Evolutionary conservation across 257 asterid genomes (phyloP).

Genomic region (Solanum megistacrolobum): DNA sequence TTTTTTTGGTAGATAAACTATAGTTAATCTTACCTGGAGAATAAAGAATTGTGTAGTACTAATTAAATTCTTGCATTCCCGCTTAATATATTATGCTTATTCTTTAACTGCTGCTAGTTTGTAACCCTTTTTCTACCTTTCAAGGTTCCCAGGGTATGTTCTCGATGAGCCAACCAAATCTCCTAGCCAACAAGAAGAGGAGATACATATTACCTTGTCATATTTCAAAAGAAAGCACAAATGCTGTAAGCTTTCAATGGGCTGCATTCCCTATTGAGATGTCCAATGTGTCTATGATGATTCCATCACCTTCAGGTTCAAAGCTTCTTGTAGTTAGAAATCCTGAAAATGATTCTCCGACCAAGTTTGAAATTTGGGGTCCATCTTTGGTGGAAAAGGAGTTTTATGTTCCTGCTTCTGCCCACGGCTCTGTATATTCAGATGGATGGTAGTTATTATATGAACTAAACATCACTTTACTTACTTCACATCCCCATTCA

Average conservation of each 20-base stretch:
- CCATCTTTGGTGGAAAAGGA: constrained; percentile 62
- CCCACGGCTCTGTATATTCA: constrained; percentile 72
- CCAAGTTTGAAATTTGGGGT: constrained; percentile 84
- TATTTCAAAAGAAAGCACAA: constrained; percentile 28
- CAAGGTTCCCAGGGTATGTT: constrained; percentile 69
- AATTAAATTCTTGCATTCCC: background rate
- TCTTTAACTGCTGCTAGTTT: background rate
- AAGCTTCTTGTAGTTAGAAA: constrained; percentile 71
- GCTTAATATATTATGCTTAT: background rate
- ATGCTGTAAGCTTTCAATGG: constrained; percentile 63
- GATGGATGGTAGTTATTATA: constrained; percentile 70
- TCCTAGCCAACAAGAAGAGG: constrained; percentile 68
- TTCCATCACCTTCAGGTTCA: constrained; percentile 92
- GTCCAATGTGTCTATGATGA: constrained; percentile 55
- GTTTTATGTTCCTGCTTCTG: constrained; percentile 48
- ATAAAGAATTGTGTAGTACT: background rate
- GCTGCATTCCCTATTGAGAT: constrained; percentile 85
- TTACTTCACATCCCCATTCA: background rate
- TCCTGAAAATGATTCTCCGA: constrained; percentile 81
- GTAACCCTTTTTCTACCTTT: background rate
- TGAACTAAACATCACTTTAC: background rate
- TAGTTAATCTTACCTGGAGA: background rate
- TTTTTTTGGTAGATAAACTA: background rate
- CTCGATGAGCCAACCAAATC: constrained; percentile 63
- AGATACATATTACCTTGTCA: constrained; percentile 59